A percentile compares a stretch with the other conserved stretches of the same genome.
These are phyloP conservation scores for Tricholoma hemisulphureum DNA, from an alignment of 768 basidiomycete species.

Conservation along the genomic window DNA sequence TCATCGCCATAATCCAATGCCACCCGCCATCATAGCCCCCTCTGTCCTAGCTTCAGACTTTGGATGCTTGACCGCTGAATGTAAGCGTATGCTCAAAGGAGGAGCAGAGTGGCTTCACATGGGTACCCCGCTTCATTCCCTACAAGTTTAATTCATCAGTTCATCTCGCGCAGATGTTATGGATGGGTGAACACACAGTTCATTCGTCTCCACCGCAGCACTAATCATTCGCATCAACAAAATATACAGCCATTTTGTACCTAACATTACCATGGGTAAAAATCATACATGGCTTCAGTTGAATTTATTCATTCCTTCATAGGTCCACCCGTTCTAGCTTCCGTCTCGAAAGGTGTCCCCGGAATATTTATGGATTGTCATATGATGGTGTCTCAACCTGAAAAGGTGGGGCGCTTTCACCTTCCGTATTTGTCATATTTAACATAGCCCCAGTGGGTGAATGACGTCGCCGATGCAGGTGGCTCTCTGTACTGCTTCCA, in stretches of 20 bases:
- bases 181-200: slow-evolving; percentile 71
- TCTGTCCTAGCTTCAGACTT: slow-evolving; percentile 98
- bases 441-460: slow-evolving; percentile 73
- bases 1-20: slow-evolving; percentile 47
- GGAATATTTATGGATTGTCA: slow-evolving; percentile 99
- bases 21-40: slow-evolving; percentile 89
- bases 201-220: neutral
- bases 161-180: slow-evolving; percentile 71
- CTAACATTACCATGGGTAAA: slow-evolving; percentile 96
- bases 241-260: slow-evolving; percentile 85
- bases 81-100: slow-evolving; percentile 91
- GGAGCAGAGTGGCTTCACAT: slow-evolving; percentile 99
- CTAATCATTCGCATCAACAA: slow-evolving; percentile 9
- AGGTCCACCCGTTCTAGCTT: slow-evolving; percentile 88
- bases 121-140: slow-evolving; percentile 49
- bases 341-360: slow-evolving; percentile 82
- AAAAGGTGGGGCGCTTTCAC: slow-evolving; percentile 52
- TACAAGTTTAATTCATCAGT: slow-evolving; percentile 5
- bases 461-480: slow-evolving; percentile 93
- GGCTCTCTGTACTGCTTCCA: slow-evolving; percentile 97
- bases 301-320: slow-evolving; percentile 7
- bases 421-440: slow-evolving; percentile 1
- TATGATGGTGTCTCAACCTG: slow-evolving; percentile 98
- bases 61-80: slow-evolving; percentile 92
- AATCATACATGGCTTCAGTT: slow-evolving; percentile 12